phyloP scores from a whole-genome alignment of 441 rosid species.

The Populus trichocarpa region DNA sequence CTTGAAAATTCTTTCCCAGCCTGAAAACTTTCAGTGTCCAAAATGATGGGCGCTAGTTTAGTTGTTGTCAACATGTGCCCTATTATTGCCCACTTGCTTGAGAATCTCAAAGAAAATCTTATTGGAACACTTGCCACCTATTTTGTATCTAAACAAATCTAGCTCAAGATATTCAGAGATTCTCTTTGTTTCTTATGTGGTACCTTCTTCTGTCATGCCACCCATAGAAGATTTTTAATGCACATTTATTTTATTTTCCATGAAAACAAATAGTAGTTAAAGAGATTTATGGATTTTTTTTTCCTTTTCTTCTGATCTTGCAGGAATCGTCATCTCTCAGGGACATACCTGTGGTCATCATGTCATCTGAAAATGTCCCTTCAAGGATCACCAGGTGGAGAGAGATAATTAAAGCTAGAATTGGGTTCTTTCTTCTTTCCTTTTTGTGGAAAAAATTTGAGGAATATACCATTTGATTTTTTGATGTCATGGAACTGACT shows the following conservation, averaged over 20 bases:
- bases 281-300: neutral
- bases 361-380: conserved; percentile 77
- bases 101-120: conserved; percentile 33
- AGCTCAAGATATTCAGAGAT: conserved; percentile 23
- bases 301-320: neutral
- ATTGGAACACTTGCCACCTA: conserved; percentile 30
- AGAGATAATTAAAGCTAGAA: neutral
- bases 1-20: neutral
- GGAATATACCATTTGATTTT: neutral
- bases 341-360: conserved; percentile 67
- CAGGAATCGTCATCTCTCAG: conserved; percentile 54
- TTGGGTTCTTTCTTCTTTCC: neutral
- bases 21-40: neutral
- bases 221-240: neutral
- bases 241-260: neutral
- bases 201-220: neutral
- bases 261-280: neutral
- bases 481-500: neutral
- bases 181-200: conserved; percentile 10
- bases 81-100: conserved; percentile 23
- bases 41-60: too few species aligned
- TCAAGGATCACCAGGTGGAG: conserved; percentile 56
- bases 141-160: conserved; percentile 14
- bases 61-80: conserved; percentile 4
- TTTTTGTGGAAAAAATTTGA: neutral